phyloP scores from a whole-genome alignment of 805 yeast species.

The Spencermartinsiella europaea region DNA sequence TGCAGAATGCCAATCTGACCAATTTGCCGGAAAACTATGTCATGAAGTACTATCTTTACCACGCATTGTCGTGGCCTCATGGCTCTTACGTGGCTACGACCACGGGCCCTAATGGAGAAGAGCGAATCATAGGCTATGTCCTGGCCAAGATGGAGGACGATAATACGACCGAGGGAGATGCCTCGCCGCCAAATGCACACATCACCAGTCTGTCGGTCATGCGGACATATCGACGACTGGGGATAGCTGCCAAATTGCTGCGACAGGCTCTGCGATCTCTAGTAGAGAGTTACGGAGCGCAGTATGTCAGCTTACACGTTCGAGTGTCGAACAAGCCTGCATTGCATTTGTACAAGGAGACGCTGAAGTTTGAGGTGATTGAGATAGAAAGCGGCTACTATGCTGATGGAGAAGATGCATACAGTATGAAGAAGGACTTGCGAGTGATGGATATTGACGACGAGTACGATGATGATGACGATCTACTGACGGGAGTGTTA shows the following conservation, averaged over 20 bases:
- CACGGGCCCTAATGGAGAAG: constrained; percentile 65
- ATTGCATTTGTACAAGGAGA: constrained; percentile 80
- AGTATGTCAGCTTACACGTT: constrained; percentile 86
- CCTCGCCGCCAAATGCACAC: constrained; percentile 67
- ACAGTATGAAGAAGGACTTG: constrained; percentile 79
- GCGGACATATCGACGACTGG: constrained; percentile 94
- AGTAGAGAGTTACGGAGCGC: constrained; percentile 73
- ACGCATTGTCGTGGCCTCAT: constrained; percentile 94
- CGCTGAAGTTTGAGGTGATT: constrained; percentile 75
- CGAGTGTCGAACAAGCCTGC: constrained; percentile 94
- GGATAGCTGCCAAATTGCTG: constrained; percentile 70
- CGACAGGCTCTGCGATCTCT: constrained; percentile 75
- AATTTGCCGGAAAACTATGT: constrained; percentile 94
- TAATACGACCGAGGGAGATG: constrained; percentile 20
- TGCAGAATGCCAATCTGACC: constrained; percentile 90
- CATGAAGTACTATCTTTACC: constrained; percentile 89
- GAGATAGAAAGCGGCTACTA: constrained; percentile 84
- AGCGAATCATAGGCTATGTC: constrained; percentile 91
- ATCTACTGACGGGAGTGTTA: constrained; percentile 19
- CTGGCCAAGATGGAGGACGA: constrained; percentile 96
- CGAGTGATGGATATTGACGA: constrained; percentile 18
- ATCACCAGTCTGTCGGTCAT: constrained; percentile 89
- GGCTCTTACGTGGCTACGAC: constrained; percentile 85
- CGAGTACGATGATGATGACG: constrained; percentile 24
- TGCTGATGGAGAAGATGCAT: constrained; percentile 97